Evolutionary conservation across 2,329 filamentous ascomycete species (phyloP), one percentile per base, ranked within the genome.

Genomic region (Paecilomyces dactylethromorphus): DNA sequence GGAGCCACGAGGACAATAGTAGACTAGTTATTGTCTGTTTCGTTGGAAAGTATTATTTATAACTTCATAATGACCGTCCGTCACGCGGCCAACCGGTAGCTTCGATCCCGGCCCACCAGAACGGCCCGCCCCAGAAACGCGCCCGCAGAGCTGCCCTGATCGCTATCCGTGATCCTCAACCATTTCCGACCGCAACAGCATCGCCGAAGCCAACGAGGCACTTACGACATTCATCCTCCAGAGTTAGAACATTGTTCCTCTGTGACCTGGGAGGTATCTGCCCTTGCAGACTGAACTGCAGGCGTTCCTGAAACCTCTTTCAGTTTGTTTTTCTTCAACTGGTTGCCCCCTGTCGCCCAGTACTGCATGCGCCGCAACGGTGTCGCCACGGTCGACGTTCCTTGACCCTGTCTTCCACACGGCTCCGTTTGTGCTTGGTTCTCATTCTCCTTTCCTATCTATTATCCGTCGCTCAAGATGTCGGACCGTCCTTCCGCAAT

Each of bases 381-480:
- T 45, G n/a, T 45, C 39, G 39, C 39, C 39, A 45, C 39, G 15
- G 39, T 45, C 18, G 39, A 45, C 39, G 39, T n/a, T 45, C 39
- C 39, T 45, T 45, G 39, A 21, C 18, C 39, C 39, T 45, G 15
- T 45, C 39, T 18, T 18, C 18, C 39, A 10, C 26, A 45, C 15
- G 15, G 11, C n/a, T 15, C 39, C 53, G 53, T 13, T 54, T 54
- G 22, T 31, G 26, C 26, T 54, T 26, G 45, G 54, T 22, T 18
- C 13, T n/a, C 2, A 21, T 52, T 29, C 1, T 65, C 61, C 32
- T 73, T 72, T 8, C 66, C 64, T 2, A 76, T 67, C 65, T 69
- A 75, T 35, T 71, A 70, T 6, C 68, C 39, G 6, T 63, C 50
- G 50, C 50, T 54, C 12, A 60, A 58, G 53, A 68, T 68, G 67